These are phyloP conservation scores for Malassezia sympodialis DNA, from an alignment of 1,284 basidiomycete genomes.

Conservation along the genomic window DNA sequence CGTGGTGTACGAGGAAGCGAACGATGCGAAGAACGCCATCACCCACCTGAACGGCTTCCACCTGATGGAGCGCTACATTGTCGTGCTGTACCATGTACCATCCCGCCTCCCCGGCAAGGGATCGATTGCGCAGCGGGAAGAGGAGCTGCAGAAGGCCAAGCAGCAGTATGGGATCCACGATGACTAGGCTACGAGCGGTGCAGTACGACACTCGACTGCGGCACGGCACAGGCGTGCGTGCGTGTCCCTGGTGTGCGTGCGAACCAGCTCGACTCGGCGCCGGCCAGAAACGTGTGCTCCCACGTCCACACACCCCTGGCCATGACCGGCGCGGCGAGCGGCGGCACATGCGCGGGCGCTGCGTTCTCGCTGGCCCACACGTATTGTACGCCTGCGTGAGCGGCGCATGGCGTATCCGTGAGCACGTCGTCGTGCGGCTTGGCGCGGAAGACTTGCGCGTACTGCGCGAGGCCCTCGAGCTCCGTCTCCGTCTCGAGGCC, in stretches of 20 bases:
- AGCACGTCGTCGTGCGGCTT: not conserved
- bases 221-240: conserved; percentile 5
- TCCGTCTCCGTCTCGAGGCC: conserved; percentile 12
- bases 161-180: conserved; percentile 56
- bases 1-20: conserved; percentile 55
- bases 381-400: not conserved
- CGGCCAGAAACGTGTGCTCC: conserved; percentile 1
- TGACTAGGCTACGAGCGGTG: conserved; percentile 10
- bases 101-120: conserved; percentile 79
- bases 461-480: not conserved
- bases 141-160: conserved; percentile 78
- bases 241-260: not conserved
- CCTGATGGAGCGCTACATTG: conserved; percentile 89
- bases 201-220: conserved; percentile 6
- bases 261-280: conserved; percentile 7
- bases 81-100: conserved; percentile 82
- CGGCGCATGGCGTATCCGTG: not conserved
- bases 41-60: conserved; percentile 97
- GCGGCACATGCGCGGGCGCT: not conserved
- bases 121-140: conserved; percentile 80
- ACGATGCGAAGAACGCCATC: conserved; percentile 70
- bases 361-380: not conserved
- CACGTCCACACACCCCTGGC: not conserved
- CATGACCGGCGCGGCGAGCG: not conserved
- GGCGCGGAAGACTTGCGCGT: conserved; percentile 4